Percentiles rank a stretch among this genome's conserved stretches.
Evolutionary conservation across 2,329 filamentous ascomycete genomes (phyloP).

Genomic region (Paraphaeosphaeria sporulosa): DNA sequence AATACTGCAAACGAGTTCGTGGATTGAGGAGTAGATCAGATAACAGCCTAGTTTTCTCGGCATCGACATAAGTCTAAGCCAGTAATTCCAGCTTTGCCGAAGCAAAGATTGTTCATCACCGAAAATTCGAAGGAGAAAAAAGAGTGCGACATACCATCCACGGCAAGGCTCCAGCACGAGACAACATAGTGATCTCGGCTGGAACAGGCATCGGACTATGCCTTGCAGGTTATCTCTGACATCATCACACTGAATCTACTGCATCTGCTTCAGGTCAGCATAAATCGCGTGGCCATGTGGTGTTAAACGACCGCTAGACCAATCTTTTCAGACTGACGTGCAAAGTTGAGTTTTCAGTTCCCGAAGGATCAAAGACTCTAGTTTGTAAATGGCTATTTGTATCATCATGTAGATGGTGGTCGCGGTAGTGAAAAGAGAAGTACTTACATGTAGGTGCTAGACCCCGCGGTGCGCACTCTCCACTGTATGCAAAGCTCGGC

Average conservation of each 20-base stretch:
- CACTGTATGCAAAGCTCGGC: neutral
- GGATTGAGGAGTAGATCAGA: slow-evolving; percentile 42
- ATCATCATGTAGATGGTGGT: slow-evolving; percentile 47
- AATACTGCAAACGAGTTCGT: slow-evolving; percentile 10
- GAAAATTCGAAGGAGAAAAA: slow-evolving; percentile 15
- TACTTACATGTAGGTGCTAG: slow-evolving; percentile 20
- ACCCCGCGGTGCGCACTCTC: slow-evolving; percentile 4
- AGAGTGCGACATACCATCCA: slow-evolving; percentile 20
- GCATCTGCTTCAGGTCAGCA: slow-evolving; percentile 27
- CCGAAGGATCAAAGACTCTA: slow-evolving; percentile 55
- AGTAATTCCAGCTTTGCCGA: slow-evolving; percentile 56
- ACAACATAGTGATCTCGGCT: neutral
- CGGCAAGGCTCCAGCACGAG: neutral
- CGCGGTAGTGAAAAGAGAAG: slow-evolving; percentile 6
- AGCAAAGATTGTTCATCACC: slow-evolving; percentile 52
- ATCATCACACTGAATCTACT: neutral
- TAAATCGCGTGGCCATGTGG: neutral
- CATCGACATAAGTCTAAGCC: slow-evolving; percentile 51
- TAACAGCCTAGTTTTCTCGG: slow-evolving; percentile 52
- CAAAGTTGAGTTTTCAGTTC: slow-evolving; percentile 54
- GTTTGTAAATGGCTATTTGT: slow-evolving; percentile 53
- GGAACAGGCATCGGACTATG: neutral
- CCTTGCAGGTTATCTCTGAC: neutral
- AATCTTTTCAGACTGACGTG: slow-evolving; percentile 54
- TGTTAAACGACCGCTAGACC: slow-evolving; percentile 9